Evolutionary conservation across 495 filamentous ascomycete species (phyloP).

Genomic region (Tuber aestivum): DNA sequence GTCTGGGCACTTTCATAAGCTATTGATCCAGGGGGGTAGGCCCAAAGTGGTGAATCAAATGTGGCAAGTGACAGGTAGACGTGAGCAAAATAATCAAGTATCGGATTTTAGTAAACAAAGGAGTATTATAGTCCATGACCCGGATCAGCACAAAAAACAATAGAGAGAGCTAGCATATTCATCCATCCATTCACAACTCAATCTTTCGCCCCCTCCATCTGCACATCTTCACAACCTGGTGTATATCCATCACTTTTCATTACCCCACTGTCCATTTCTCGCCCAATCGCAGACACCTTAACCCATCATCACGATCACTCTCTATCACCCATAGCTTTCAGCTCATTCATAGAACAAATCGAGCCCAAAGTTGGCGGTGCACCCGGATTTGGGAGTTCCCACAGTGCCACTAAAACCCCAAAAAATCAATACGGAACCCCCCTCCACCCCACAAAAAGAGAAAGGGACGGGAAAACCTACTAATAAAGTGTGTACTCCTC

Average conservation of each 20-base stretch:
- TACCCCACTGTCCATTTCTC: neutral
- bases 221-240: neutral
- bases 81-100: neutral
- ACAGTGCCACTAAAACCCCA: neutral
- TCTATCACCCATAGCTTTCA: neutral
- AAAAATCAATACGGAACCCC: neutral
- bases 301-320: neutral
- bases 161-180: neutral
- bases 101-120: neutral
- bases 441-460: neutral
- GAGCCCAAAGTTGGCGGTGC: neutral
- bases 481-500: neutral
- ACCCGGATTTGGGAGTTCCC: neutral
- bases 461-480: neutral
- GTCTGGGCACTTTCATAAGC: no score
- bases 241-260: neutral
- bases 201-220: neutral
- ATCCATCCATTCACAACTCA: neutral
- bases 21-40: no score
- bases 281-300: neutral
- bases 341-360: neutral
- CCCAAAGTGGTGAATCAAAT: no score
- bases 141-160: neutral
- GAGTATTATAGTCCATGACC: neutral
- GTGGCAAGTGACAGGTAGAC: neutral